Evolutionary conservation across 768 basidiomycete genomes (phyloP).

Genomic region (Strobilomyces confusus): DNA sequence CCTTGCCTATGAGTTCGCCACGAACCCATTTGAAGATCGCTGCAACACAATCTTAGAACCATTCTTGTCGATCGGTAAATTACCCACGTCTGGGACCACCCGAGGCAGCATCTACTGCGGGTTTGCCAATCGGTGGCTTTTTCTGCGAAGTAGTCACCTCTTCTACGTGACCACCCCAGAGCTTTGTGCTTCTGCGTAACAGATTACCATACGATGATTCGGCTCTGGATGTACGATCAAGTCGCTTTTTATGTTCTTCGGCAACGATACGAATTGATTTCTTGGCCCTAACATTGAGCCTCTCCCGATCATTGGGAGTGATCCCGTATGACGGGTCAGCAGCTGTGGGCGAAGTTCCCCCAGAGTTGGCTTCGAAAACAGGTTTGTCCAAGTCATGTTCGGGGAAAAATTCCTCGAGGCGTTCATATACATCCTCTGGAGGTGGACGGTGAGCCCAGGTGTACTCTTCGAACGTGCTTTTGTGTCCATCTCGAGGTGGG

Average conservation of each 20-base stretch:
- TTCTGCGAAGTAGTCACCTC: constrained; percentile 82
- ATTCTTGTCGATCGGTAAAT: constrained; percentile 4
- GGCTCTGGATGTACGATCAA: constrained; percentile 65
- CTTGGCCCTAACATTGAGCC: constrained; percentile 55
- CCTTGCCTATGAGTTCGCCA: constrained; percentile 95
- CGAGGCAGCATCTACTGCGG: constrained; percentile 57
- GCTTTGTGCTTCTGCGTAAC: constrained; percentile 81
- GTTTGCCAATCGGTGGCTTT: constrained; percentile 39
- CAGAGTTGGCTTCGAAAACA: constrained; percentile 81
- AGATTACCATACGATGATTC: constrained; percentile 50
- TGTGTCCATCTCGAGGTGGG: constrained; percentile 27
- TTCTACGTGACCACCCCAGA: constrained; percentile 92
- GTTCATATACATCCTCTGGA: constrained; percentile 89
- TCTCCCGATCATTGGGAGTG: constrained; percentile 30
- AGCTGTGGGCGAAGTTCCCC: constrained; percentile 73
- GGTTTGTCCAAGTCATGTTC: constrained; percentile 95
- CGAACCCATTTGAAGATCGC: constrained; percentile 98
- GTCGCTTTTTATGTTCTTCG: constrained; percentile 75
- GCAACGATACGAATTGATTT: constrained; percentile 94
- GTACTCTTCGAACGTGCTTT: constrained; percentile 59
- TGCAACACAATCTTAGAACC: constrained; percentile 30
- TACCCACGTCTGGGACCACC: constrained; percentile 65
- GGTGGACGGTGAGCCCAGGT: constrained; percentile 90
- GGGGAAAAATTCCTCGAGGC: constrained; percentile 93
- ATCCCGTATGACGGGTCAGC: constrained; percentile 47